phyloP scores from a whole-genome alignment of 768 basidiomycete species.

The Hericium coralloides region DNA sequence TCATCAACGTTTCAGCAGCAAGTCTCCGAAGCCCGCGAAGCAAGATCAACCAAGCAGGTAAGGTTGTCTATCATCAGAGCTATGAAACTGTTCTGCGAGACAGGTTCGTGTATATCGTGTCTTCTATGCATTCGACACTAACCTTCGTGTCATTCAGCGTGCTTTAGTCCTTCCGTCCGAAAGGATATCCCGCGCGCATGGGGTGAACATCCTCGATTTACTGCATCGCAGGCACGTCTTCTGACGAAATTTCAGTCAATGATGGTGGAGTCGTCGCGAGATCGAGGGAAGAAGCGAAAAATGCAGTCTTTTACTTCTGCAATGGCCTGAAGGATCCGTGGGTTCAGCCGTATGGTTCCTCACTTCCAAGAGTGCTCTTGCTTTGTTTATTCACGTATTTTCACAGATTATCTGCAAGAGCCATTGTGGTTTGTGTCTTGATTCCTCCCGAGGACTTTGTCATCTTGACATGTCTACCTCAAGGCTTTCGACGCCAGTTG shows the following conservation, averaged over 20 bases:
- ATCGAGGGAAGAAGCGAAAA: constrained; percentile 1
- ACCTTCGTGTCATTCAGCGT: neutral
- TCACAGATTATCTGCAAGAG: neutral
- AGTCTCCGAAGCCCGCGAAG: no score
- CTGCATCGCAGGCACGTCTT: neutral
- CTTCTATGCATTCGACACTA: neutral
- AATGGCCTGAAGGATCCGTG: constrained; percentile 6
- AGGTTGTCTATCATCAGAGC: no score
- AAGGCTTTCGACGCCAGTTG: constrained; percentile 1
- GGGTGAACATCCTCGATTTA: neutral
- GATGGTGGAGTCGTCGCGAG: constrained; percentile 6
- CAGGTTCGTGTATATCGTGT: neutral
- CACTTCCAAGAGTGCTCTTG: neutral
- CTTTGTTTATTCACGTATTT: neutral
- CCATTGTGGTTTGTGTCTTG: neutral
- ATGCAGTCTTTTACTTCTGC: constrained; percentile 7
- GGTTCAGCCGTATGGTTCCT: neutral
- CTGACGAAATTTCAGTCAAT: neutral
- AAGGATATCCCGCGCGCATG: neutral
- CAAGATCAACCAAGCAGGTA: no score
- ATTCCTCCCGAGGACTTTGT: neutral
- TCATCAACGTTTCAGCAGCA: neutral
- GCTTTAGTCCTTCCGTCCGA: constrained; percentile 6
- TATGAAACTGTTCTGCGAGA: neutral
- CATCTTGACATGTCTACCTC: no score